Base-by-base conservation (phyloP, 129 eudicot species). In the Oenanthe sinensis region DNA sequence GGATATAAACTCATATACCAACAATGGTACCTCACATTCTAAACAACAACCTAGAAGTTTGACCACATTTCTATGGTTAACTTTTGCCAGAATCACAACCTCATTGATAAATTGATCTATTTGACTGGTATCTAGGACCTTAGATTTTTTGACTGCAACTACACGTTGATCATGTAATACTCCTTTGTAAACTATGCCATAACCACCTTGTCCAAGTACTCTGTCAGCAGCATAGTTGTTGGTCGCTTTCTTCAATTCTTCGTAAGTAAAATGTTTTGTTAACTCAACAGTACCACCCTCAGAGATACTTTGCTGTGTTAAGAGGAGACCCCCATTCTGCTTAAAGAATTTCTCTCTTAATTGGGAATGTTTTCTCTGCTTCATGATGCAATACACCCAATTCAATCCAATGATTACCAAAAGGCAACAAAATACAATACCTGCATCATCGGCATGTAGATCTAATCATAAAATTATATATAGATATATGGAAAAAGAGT, bases 31-130 rank as follows among this genome's bases (percentile, higher is more conserved):
- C 52, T 87, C 92, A 6, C 79, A 77, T 77, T 87, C 92, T 11
- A 87, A 75, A 71, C 95, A 90, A 74, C 89, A 88, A 0, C 93
- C 93, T 30, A 89, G 28, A 14, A 87, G 77, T 76, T 84, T 87
- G 20, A 89, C 93, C 19, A 89, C 93, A 40, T 86, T 83, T 47
- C 86, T 74, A 62, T 89, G 88, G 77, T 79, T 87, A 40, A 89
- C 80, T 43, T 85, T 89, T 19, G 90, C 79, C 3, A 89, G 82
- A 63, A 87, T 77, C 1, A 79, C 60, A 19, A 89, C 86, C 86
- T 89, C 91, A 40, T 87, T 89, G 75, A 89, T 85, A 79, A 89
- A 89, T 75, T 83, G 93, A 60, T 89, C 93, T 19, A 89, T 83
- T 52, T 89, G 82, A 50, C 52, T 80, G 33, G 77, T 67, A 37